Conservation (phyloP, 352 stramenopile species). For the Globisporangium recalcitrans region DNA sequence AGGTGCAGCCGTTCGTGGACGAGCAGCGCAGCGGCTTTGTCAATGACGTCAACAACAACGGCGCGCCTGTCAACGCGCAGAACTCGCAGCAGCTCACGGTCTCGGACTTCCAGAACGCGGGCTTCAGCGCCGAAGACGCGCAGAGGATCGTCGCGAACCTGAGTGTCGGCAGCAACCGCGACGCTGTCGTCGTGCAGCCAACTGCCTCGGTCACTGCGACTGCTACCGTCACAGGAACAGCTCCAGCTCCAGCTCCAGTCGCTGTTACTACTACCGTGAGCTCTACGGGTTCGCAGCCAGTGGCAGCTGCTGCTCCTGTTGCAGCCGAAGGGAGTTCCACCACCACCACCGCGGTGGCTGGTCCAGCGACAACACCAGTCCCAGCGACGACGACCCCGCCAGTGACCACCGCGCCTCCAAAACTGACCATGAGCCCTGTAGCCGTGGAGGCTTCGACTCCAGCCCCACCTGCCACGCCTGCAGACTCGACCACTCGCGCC, state of each 20-base stretch:
- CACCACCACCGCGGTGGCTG: neutral
- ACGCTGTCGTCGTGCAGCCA: neutral
- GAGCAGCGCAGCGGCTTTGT: slow-evolving; percentile 6
- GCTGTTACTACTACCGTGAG: neutral
- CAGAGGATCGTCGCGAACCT: slow-evolving; percentile 16
- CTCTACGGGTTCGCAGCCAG: neutral
- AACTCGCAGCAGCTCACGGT: slow-evolving; percentile 9
- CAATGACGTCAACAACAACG: slow-evolving; percentile 10
- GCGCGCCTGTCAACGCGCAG: neutral
- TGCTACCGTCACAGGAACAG: neutral
- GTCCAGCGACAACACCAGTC: neutral
- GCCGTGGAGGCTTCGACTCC: neutral
- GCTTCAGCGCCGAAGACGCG: slow-evolving; percentile 15
- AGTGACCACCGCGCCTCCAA: neutral
- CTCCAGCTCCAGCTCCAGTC: neutral
- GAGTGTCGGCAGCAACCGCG: neutral
- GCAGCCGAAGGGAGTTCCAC: neutral
- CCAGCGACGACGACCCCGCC: neutral
- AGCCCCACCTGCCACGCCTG: neutral
- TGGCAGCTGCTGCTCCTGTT: neutral
- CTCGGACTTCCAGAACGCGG: slow-evolving; percentile 18
- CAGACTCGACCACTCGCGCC: neutral
- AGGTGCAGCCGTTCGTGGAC: slow-evolving; percentile 12
- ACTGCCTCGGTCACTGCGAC: neutral
- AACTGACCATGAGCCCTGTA: slow-evolving; percentile 1